Evolutionary conservation across 306 rosid genomes (phyloP), one percentile per base, ranked within the genome.

Genomic region (Cyamopsis tetragonoloba): DNA sequence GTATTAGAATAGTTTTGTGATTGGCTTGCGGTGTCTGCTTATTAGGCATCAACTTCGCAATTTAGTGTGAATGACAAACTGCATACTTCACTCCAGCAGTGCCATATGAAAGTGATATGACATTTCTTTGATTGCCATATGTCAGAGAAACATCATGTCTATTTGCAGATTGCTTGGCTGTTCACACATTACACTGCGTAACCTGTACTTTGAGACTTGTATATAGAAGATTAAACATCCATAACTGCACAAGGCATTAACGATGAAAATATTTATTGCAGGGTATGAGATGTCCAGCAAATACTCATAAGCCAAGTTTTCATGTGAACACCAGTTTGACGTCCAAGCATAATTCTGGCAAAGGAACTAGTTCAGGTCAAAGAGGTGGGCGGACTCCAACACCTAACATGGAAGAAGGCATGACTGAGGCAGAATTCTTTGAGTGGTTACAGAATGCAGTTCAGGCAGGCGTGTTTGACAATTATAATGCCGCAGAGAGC

Each of bases 201-300:
- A 20, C 66, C 8, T 79, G 43, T 48, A 48, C 37, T 47, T 12
- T 43, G 69, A 28, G 35, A 22, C 41, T 58, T 56, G 30, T 55
- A 4, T 51, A n/a, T n/a, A n/a, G 26, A 71, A 58, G 71, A 42
- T 73, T 50, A 47, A 48, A 68, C 5, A 59, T 54, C 17, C 71
- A n/a, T n/a, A n/a, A n/a, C n/a, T n/a, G n/a, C n/a, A 20, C 13
- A 5, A 44, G 58, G 27, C 63, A 22, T 35, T 79, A 49, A 72
- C 71, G n/a, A 62, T 71, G 30, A 7, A 42, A 65, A 32, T 26
- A 15, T 80, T 62, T 30, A 20, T 54, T 73, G 83, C 85, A 95
- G 99, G 99, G 99, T 58, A 95, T 95, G 97, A 86, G 91, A 83
- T 95, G 96, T 81, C 92, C 89, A 31, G 81, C 88, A 37, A 95